A percentile compares a stretch with the other conserved stretches of the same genome.
Evolutionary conservation across 805 yeast species (phyloP).

Genomic region (Candida wancherniae): DNA sequence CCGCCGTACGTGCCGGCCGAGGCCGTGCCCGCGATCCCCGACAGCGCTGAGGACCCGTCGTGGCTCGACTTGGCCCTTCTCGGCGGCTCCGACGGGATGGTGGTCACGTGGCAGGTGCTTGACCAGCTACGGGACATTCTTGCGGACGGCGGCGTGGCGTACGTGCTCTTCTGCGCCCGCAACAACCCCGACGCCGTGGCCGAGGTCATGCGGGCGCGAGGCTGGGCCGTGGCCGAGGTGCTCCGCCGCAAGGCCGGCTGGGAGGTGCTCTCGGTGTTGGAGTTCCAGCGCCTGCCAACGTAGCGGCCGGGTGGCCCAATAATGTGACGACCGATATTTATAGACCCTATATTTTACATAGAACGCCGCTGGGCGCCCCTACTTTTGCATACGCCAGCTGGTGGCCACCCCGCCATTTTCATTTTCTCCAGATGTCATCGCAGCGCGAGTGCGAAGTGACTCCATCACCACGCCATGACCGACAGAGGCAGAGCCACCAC

Average conservation of each 20-base stretch:
- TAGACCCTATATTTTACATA: too few species aligned
- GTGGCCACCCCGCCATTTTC: too few species aligned
- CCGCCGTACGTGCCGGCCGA: constrained; percentile 97
- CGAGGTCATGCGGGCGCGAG: constrained; percentile 36
- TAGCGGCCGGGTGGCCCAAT: too few species aligned
- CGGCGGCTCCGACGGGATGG: constrained; percentile 93
- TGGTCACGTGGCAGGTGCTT: constrained; percentile 64
- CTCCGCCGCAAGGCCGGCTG: constrained; percentile 85
- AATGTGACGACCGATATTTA: too few species aligned
- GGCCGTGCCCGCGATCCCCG: constrained; percentile 58
- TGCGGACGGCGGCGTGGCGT: constrained; percentile 66
- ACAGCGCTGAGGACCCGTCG: constrained; percentile 37
- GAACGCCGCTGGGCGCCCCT: too few species aligned
- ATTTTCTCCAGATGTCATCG: too few species aligned
- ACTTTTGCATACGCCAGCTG: too few species aligned
- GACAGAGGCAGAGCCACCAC: constrained; percentile 14
- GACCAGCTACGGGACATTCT: constrained; percentile 49
- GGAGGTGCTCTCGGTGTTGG: constrained; percentile 81
- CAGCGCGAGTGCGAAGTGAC: too few species aligned
- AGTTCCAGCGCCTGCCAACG: constrained; percentile 46
- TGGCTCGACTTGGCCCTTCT: constrained; percentile 90
- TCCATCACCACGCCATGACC: too few species aligned
- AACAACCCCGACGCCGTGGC: constrained; percentile 70
- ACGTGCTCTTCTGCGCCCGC: constrained; percentile 86
- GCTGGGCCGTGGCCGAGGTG: constrained; percentile 54